A percentile compares a stretch with the other conserved stretches of the same genome.
phyloP scores from a whole-genome alignment of 805 yeast species.

The Candida khao-thaluensis region DNA sequence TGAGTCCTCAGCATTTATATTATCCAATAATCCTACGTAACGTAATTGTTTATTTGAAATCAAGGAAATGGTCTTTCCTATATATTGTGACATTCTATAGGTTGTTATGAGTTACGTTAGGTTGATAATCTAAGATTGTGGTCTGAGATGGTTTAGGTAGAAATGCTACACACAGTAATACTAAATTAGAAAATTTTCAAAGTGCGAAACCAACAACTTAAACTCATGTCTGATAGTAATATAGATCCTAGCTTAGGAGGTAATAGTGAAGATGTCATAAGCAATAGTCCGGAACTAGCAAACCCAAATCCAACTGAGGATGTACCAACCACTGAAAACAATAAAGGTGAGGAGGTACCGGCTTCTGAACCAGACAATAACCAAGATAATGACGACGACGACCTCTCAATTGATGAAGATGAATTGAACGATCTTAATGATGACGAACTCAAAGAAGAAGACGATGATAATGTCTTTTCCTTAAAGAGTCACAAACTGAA shows the following conservation, averaged over 20 bases:
- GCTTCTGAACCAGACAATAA: not conserved
- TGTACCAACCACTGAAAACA: not conserved
- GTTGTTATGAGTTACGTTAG: no score
- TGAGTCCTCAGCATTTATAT: slow-evolving; percentile 85
- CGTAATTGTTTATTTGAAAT: slow-evolving; percentile 78
- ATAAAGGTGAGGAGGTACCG: not conserved
- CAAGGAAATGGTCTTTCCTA: slow-evolving; percentile 85
- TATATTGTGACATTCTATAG: slow-evolving; percentile 76
- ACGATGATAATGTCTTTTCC: slow-evolving; percentile 22
- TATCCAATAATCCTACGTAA: slow-evolving; percentile 85
- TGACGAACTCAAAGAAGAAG: slow-evolving; percentile 8
- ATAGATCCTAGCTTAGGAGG: slow-evolving; percentile 5
- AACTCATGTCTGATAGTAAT: slow-evolving; percentile 1
- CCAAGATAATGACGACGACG: slow-evolving; percentile 2
- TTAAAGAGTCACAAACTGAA: slow-evolving; percentile 23
- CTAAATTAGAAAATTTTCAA: slow-evolving; percentile 4
- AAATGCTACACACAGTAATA: no score
- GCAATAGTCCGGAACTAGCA: not conserved
- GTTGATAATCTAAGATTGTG: no score
- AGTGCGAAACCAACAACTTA: slow-evolving; percentile 1
- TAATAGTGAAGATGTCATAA: not conserved
- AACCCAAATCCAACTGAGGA: not conserved
- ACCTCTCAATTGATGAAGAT: slow-evolving; percentile 7
- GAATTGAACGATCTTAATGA: slow-evolving; percentile 11
- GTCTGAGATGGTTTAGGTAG: no score